phyloP scores from a whole-genome alignment of 1,139 yeast genomes.

The Pichia cactophila region DNA sequence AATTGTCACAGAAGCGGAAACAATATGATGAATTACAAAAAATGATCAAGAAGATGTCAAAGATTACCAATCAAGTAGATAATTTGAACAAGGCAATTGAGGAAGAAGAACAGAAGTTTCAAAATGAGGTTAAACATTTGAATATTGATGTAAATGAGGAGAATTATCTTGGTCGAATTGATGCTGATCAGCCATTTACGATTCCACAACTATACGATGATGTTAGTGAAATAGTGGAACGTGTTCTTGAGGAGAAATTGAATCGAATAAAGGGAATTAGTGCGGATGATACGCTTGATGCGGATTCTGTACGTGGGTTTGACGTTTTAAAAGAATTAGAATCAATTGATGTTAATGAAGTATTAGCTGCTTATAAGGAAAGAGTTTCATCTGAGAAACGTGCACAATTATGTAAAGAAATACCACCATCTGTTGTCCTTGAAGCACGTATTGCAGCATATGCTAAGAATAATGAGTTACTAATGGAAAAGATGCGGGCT shows the following conservation, averaged over 20 bases:
- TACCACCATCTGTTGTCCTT: slow-evolving; percentile 59
- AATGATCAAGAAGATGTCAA: slow-evolving; percentile 35
- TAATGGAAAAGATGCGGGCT: slow-evolving; percentile 37
- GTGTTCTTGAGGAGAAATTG: slow-evolving; percentile 9
- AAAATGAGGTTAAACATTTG: slow-evolving; percentile 33
- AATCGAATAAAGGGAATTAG: neutral
- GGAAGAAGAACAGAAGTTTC: slow-evolving; percentile 48
- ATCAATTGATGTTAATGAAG: slow-evolving; percentile 18
- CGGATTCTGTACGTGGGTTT: neutral
- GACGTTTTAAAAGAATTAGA: slow-evolving; percentile 12
- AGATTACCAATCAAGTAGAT: slow-evolving; percentile 42
- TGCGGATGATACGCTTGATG: neutral
- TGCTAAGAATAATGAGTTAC: slow-evolving; percentile 53
- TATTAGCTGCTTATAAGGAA: slow-evolving; percentile 23
- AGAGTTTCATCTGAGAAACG: slow-evolving; percentile 10
- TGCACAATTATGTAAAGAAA: slow-evolving; percentile 20
- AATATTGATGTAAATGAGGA: slow-evolving; percentile 22
- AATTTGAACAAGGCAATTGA: slow-evolving; percentile 51
- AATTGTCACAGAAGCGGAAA: slow-evolving; percentile 37
- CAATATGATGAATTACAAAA: slow-evolving; percentile 37
- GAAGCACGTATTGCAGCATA: slow-evolving; percentile 80
- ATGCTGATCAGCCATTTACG: slow-evolving; percentile 82
- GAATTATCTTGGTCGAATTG: slow-evolving; percentile 48
- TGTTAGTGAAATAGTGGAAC: slow-evolving; percentile 31
- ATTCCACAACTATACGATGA: slow-evolving; percentile 50